Evolutionary conservation across 2,329 filamentous ascomycete species (phyloP), one percentile per base, ranked within the genome.

Genomic region (Plectosphaerella plurivora): DNA sequence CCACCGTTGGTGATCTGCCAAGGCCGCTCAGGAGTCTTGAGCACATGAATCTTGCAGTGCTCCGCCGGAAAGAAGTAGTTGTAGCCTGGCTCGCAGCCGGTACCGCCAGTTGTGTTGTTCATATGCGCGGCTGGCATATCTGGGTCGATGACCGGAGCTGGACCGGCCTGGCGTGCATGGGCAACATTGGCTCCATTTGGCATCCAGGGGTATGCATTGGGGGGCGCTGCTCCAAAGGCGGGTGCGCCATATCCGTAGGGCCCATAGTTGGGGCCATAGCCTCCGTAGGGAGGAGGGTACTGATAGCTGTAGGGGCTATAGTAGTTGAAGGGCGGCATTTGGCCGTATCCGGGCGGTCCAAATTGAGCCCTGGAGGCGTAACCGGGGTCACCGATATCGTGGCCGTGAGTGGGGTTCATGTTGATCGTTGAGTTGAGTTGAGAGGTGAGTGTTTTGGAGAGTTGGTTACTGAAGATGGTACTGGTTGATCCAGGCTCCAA

Each of bases 21-120:
- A 0, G 83, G 83, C 0, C 77, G 70, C 0, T 63, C 70, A 15
- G 66, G 59, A 9, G 74, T 73, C 56, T 76, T 76, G 64, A 87
- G 74, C 3, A 86, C 71, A 58, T 85, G 81, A 7, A 85, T 69
- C 57, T 81, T 84, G 28, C 79, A 81, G 63, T 85, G 79, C 56
- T 79, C 73, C 0, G 68, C 60, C 0, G 80, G 75, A 66, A 84
- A 86, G 61, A 84, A 77, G 65, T 84, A 83, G 67, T 83, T 82
- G 69, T 84, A 86, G 2, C 82, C 83, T 0, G 79, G 80, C 59
- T 85, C 82, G 54, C 78, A 78, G 41, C 82, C 80, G 1, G 77
- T 71, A 20, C 81, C 81, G 45, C 82, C 79, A 0, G 78, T 79
- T 0, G 76, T 73, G 66, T 85, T 83, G 46, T 72, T 73, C 67